Percentiles rank a stretch among this genome's conserved stretches.
These are phyloP conservation scores for Begonia peltatifolia DNA, from an alignment of 306 rosid genomes.

Conservation along the genomic window DNA sequence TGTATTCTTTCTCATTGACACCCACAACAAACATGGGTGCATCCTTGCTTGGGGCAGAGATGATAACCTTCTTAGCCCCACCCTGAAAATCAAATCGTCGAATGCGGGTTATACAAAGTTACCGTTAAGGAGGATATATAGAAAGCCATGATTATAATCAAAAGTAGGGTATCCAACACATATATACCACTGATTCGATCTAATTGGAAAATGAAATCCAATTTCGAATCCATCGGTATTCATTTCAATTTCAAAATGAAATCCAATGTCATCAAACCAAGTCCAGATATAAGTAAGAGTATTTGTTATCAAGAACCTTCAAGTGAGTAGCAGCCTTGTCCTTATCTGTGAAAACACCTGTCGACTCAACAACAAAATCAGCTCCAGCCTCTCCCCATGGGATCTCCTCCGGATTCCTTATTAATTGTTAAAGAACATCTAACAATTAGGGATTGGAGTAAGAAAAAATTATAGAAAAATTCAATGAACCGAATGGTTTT, in stretches of 20 bases:
- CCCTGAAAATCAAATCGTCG: neutral
- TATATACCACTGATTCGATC: too few species aligned
- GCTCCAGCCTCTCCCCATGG: conserved; percentile 12
- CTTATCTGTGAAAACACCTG: conserved; percentile 13
- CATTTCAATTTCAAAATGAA: too few species aligned
- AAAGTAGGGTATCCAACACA: too few species aligned
- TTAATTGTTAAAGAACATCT: neutral
- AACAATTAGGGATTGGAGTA: too few species aligned
- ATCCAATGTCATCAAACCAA: too few species aligned
- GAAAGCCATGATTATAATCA: too few species aligned
- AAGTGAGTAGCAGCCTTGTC: conserved; percentile 15
- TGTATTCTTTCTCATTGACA: conserved; percentile 85
- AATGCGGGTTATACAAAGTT: neutral
- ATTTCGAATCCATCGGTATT: too few species aligned
- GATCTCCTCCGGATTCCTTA: conserved; percentile 14
- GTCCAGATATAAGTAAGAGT: neutral
- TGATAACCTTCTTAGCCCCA: conserved; percentile 86
- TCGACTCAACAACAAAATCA: conserved; percentile 11
- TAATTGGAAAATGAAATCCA: too few species aligned
- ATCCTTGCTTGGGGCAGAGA: conserved; percentile 86
- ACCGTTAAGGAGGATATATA: too few species aligned
- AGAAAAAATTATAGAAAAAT: neutral
- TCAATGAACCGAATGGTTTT: neutral
- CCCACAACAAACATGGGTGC: conserved; percentile 96
- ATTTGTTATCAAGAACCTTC: conserved; percentile 3